Evolutionary conservation across 1,284 basidiomycete species (phyloP), one percentile per base, ranked within the genome.

Genomic region (Puccinia polysora): DNA sequence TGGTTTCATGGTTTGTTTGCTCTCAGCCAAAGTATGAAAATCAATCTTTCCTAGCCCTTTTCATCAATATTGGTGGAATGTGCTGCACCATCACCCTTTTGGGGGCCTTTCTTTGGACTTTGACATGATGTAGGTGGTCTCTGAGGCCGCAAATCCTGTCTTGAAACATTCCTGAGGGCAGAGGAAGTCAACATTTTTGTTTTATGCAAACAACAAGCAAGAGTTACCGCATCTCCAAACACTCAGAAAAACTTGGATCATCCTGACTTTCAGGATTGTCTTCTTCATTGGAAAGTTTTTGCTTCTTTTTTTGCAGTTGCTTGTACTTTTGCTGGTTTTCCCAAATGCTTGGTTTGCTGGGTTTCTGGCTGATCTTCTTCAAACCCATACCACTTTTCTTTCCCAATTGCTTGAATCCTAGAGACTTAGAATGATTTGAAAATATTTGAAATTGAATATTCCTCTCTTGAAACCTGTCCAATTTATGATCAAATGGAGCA

Each of bases 281-380:
- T 2, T 60, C 40, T 8, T 15, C 14, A 36, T n/a, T 45, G 14
- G 38, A 14, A 30, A 60, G 45, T 45, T 50, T 64, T 15, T 45
- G 62, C 36, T 32, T 64, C 47, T 64, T 64, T n/a, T n/a, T 64
- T 50, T 32, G 36, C 45, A 23, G 28, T 20, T n/a, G 45, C 28
- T n/a, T 30, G 62, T 40, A 23, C 36, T 12, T 18, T 49, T 12
- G 45, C 18, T 30, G 43, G 18, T 45, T 47, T 49, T 25, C 32
- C 1, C 32, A 4, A 32, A 1, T 20, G 62, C 10, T n/a, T n/a
- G n/a, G 40, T 23, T 64, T 64, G 3, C 43, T 49, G 49, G 23
- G 14, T 32, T 64, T 64, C 5, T 32, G 25, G 18, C 28, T 7
- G 34, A 40, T 50, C 30, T 8, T 32, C 62, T 23, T 64, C 36